Base-by-base conservation (phyloP, 176 grass and related monocot species). In the Poa pratensis region DNA sequence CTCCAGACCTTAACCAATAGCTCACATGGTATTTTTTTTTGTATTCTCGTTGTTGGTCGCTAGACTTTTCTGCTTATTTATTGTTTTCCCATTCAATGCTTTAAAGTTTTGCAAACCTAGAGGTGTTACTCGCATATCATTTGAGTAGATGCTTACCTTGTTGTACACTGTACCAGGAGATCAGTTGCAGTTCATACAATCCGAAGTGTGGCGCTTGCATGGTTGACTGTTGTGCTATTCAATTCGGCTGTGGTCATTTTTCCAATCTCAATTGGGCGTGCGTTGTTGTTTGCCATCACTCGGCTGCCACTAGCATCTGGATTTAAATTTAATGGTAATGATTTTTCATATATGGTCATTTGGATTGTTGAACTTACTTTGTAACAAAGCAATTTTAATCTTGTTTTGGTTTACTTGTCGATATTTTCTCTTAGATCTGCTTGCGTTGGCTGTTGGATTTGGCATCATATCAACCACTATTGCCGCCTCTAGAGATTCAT, bases 321-420 rank as follows among this genome's bases (percentile, higher is more conserved):
- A 62, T 66, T 92, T 10, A 86, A 88, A 84, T 82, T 35, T 39
- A 89, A 92, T 83, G 90, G 86, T 92, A 92, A 84, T 80, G 68
- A 75, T 43, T 86, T 39, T 49, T 80, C 42, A 43, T n/a, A 18
- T 18, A 64, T 60, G 50, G 57, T 75, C 16, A 49, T 62, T 78
- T 40, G 65, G 16, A 67, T 18, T 20, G 64, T 67, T 19, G 20
- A 81, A 27, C 19, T 59, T 81, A 35, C 34, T 35, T 35, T 22
- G 20, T 48, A 40, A 59, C 13, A 28, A 62, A 78, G 54, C 66
- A 42, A 37, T 80, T 40, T 40, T 40, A 40, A 40, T 40, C 39
- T 40, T 40, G 39, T 81, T 82, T 76, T 19, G 18, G 63, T 53
- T 83, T 51, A 73, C 55, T 32, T 64, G 46, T 66, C 15, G 9